Evolutionary conservation across 495 filamentous ascomycete species (phyloP).

Genomic region (Aspergillus leporis): DNA sequence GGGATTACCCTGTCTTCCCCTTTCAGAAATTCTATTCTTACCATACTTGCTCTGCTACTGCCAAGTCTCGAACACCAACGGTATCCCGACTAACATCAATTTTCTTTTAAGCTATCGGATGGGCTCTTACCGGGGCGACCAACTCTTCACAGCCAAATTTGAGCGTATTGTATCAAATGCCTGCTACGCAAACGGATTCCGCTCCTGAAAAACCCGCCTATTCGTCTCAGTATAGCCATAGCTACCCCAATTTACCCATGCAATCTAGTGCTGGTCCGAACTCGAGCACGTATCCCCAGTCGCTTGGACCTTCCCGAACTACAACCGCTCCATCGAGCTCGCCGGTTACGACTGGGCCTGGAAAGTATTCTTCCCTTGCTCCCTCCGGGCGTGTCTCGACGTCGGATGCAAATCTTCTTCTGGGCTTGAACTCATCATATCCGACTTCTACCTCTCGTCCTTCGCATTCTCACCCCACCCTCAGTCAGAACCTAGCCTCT

Average conservation of each 20-base stretch:
- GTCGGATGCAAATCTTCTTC: constrained; percentile 30
- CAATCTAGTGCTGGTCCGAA: constrained; percentile 23
- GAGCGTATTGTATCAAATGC: constrained; percentile 68
- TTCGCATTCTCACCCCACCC: constrained; percentile 42
- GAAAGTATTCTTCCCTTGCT: constrained; percentile 25
- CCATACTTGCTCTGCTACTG: constrained; percentile 1
- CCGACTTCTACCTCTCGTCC: constrained; percentile 25
- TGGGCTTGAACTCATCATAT: constrained; percentile 34
- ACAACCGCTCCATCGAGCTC: constrained; percentile 21
- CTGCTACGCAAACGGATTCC: constrained; percentile 28
- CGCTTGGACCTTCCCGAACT: constrained; percentile 18
- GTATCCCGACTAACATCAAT: constrained; percentile 27
- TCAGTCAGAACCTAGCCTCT: constrained; percentile 48
- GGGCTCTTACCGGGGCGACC: constrained; percentile 77
- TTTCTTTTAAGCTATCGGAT: constrained; percentile 61
- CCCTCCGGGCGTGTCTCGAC: constrained; percentile 19
- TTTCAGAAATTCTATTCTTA: constrained; percentile 12
- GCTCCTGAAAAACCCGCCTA: constrained; percentile 24
- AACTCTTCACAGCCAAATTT: constrained; percentile 79
- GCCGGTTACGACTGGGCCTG: constrained; percentile 17
- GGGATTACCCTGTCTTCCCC: constrained; percentile 12
- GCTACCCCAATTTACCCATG: constrained; percentile 28
- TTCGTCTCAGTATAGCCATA: constrained; percentile 39
- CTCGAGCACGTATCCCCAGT: constrained; percentile 26
- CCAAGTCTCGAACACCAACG: background rate